Evolutionary conservation across 306 rosid genomes (phyloP), one percentile per base, ranked within the genome.

Genomic region (Benincasa hispida): DNA sequence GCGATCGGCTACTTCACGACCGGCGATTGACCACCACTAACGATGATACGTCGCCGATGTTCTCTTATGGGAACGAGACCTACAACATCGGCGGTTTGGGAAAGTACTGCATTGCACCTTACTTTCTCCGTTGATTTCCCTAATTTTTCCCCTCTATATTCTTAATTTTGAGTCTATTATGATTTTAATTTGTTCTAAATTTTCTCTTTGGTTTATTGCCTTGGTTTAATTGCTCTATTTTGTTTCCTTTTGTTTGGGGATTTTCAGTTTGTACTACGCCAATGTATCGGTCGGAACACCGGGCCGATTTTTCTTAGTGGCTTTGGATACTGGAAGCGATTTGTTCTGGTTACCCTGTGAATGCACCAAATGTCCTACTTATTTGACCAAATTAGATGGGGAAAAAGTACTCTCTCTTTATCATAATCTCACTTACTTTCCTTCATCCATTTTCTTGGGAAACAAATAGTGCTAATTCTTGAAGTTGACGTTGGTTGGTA

Each of bases 271-370:
- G 88, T 89, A 91, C 66, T 94, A 91, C 79, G 96, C 94, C 55
- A 87, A 91, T 83, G 84, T 94, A 51, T 87, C 94, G 24, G 87
- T 94, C 55, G 98, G 98, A 81, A 91, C 97, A 13, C 97, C 98
- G 28, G 79, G 77, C 8, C 75, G 82, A 76, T 85, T 83, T 5
- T 91, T 86, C 77, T 53, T 94, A 67, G 98, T 94, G 88, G 98
- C 97, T 37, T 83, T 94, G 78, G 97, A 94, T 81, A 94, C 98
- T 2, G 97, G 98, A 3, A 94, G 98, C 67, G 93, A 94, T 84
- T 81, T 90, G 79, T 86, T 86, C 83, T 93, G 97, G 98, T 72
- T 94, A 34, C 98, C 98, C 30, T 94, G 98, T 63, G 93, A 94
- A 68, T 94, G 97, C 81, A 76, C 56, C 82, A 81, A 82, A 63